Percentiles rank a stretch among this genome's conserved stretches.
Conservation (phyloP, 2,329 filamentous ascomycete genomes). For the Grosmannia huntii region DNA sequence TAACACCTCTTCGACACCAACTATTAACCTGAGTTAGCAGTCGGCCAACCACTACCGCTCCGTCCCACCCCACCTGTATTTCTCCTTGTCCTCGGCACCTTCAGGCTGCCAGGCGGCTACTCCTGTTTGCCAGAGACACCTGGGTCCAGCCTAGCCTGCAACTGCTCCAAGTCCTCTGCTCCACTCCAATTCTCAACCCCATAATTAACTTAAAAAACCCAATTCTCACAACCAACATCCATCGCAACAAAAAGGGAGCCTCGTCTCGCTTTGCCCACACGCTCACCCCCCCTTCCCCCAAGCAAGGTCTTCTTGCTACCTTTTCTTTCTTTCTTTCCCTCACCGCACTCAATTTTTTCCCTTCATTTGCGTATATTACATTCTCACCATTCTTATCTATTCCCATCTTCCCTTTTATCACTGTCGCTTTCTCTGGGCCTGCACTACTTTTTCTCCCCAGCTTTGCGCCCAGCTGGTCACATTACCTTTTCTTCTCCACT, state of each 20-base stretch:
- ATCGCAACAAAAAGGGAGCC: constrained; percentile 10
- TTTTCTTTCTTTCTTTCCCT: not conserved
- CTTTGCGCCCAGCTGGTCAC: not conserved
- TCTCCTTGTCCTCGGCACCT: not conserved
- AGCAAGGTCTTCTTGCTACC: constrained; percentile 9
- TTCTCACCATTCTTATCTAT: not conserved
- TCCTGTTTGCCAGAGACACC: not conserved
- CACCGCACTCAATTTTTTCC: not conserved
- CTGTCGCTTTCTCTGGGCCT: not conserved
- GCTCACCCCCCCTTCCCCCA: not conserved
- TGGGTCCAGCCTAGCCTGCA: not conserved
- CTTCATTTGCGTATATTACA: not conserved
- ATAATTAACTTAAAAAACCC: constrained; percentile 11
- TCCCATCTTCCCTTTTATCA: not conserved
- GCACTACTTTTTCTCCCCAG: not conserved
- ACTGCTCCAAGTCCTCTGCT: not conserved
- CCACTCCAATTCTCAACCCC: constrained; percentile 7
- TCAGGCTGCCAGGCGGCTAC: not conserved
- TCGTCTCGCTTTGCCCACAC: constrained; percentile 6
- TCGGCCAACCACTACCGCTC: not conserved
- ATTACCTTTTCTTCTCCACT: not conserved
- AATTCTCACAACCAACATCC: constrained; percentile 6
- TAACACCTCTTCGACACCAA: not conserved
- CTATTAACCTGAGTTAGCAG: not conserved
- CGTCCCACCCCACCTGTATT: not conserved